Base-by-base conservation (phyloP, 306 rosid species). In the Oxytropis ochrocephala region DNA sequence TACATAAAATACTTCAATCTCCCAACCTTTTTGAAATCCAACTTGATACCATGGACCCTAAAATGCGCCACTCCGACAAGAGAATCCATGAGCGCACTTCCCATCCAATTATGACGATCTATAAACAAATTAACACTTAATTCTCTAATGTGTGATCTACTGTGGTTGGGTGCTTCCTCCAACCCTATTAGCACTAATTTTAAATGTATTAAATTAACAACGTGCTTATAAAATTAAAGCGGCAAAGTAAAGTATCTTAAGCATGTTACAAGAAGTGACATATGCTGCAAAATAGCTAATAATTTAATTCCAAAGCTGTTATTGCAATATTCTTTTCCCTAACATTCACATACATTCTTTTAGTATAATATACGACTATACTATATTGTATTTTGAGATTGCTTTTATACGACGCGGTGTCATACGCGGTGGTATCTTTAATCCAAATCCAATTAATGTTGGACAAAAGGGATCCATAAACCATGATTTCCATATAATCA, bases 331-430 rank as follows among this genome's bases (percentile, higher is more conserved):
- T 74, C 80, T 59, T 74, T 74, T 78, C 49, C 61, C 36, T 52
- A 64, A 57, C 78, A 66, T 58, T 66, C 76, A 65, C 78, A 30
- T 78, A 78, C 63, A 41, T 50, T 24, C 72, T 68, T 72, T 83
- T 50, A 52, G 80, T 71, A 63, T 58, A 65, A 73, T 58, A 58
- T 60, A 67, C 69, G 59, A 51, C 30, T 76, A 60, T 24, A 56
- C 4, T 51, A 8, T 52, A 43, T 65, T 50, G 55, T 70, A 50
- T 52, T 70, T 66, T 78, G 39, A 35, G 48, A 64, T 54, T 80
- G 74, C 82, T 72, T 80, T 78, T 75, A 30, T 73, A 64, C 18
- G 38, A 74, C 43, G 76, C 38, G 77, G 80, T 84, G 80, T 76
- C 46, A 74, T 64, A 77, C 42, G 74, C 74, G 77, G 69, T 78